phyloP scores from a whole-genome alignment of 305 asterid genomes.

The Solanum hybrid region DNA sequence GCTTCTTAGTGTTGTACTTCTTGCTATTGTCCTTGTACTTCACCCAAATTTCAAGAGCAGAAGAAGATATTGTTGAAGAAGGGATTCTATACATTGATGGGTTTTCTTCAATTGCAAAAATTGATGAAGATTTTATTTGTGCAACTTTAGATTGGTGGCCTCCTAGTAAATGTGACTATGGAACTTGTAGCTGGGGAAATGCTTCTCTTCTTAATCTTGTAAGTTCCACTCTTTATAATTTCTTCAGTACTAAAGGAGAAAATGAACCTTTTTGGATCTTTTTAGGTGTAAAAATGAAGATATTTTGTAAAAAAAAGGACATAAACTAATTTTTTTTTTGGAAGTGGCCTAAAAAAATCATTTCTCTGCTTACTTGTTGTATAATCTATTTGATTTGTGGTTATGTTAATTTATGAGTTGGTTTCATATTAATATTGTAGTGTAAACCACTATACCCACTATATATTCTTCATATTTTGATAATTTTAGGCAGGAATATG shows the following conservation, averaged over 20 bases:
- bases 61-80: background rate
- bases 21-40: background rate
- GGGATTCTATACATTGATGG: slow-evolving; percentile 52
- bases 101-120: slow-evolving; percentile 26
- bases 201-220: slow-evolving; percentile 84
- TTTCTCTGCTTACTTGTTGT: background rate
- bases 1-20: background rate
- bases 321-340: background rate
- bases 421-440: background rate
- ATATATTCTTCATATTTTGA: background rate
- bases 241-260: background rate
- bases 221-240: background rate
- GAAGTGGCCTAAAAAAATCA: background rate
- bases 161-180: slow-evolving; percentile 65
- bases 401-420: background rate
- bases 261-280: background rate
- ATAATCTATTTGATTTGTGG: background rate
- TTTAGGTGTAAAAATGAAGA: background rate
- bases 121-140: slow-evolving; percentile 58
- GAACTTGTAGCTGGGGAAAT: slow-evolving; percentile 79
- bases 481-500: background rate
- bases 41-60: background rate
- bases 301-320: background rate
- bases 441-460: background rate
- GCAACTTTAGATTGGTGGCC: slow-evolving; percentile 96